Conservation (phyloP, 345 rosid species). For the Populus deltoides region DNA sequence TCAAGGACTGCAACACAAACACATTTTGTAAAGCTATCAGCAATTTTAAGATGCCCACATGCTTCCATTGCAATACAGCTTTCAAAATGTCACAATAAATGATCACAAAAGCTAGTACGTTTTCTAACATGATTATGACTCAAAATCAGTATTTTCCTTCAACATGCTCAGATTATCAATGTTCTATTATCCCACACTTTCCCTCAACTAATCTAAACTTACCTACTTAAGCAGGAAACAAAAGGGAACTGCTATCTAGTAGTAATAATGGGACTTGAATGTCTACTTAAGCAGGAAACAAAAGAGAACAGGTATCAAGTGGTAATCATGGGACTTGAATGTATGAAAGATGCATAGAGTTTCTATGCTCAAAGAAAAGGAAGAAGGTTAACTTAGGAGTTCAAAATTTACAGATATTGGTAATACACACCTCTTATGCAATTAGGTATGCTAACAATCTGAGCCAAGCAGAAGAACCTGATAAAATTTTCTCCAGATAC, state of each 20-base stretch:
- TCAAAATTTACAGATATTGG: not conserved
- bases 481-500: not conserved
- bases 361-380: not conserved
- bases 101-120: not conserved
- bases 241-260: not conserved
- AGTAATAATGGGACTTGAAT: not conserved
- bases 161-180: not conserved
- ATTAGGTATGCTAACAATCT: not conserved
- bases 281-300: too few relatives aligned
- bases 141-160: not conserved
- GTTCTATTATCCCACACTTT: not conserved
- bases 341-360: not conserved
- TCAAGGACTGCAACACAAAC: constrained; percentile 60
- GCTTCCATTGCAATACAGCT: not conserved
- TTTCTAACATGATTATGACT: not conserved
- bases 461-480: not conserved
- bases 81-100: not conserved
- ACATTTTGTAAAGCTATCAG: constrained; percentile 3
- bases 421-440: not conserved
- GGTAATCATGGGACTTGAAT: too few relatives aligned
- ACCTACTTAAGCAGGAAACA: not conserved
- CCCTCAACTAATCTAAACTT: not conserved
- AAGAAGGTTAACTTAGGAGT: not conserved
- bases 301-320: too few relatives aligned
- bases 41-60: not conserved